Conservation (phyloP, 1,284 basidiomycete genomes). For the Gomphus bonarii region DNA sequence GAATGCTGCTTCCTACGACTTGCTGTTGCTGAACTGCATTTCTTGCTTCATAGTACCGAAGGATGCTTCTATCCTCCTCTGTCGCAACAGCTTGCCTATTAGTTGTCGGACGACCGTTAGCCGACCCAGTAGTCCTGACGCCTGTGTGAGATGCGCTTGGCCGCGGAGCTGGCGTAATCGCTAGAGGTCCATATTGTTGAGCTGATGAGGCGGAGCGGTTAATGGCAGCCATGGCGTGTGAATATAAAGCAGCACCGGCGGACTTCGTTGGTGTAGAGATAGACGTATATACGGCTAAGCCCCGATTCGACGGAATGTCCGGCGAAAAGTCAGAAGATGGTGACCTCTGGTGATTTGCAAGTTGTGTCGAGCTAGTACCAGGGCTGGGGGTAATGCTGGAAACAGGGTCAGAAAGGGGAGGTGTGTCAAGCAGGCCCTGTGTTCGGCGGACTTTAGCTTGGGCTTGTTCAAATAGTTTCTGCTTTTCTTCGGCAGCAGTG, state of each 20-base stretch:
- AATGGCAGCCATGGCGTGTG: slow-evolving; percentile 33
- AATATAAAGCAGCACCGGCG: slow-evolving; percentile 34
- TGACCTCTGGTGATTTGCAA: slow-evolving; percentile 13
- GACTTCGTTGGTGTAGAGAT: slow-evolving; percentile 4
- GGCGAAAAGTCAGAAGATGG: slow-evolving; percentile 13
- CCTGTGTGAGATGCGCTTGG: background rate
- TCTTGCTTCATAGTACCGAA: slow-evolving; percentile 63
- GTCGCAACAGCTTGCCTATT: slow-evolving; percentile 19
- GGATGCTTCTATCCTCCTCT: slow-evolving; percentile 49
- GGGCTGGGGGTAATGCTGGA: slow-evolving; percentile 27
- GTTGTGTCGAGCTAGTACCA: background rate
- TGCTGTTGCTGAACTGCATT: slow-evolving; percentile 52
- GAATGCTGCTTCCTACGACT: slow-evolving; percentile 22
- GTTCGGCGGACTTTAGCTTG: slow-evolving; percentile 20
- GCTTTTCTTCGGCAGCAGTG: slow-evolving; percentile 65
- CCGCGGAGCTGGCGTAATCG: background rate
- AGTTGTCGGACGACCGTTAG: background rate
- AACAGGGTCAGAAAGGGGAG: slow-evolving; percentile 15
- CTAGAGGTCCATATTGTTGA: background rate
- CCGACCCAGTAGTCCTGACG: background rate
- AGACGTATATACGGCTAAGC: slow-evolving; percentile 13
- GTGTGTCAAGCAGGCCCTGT: slow-evolving; percentile 10
- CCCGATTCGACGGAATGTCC: slow-evolving; percentile 8
- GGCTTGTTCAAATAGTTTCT: slow-evolving; percentile 56
- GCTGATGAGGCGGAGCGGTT: slow-evolving; percentile 31